These are phyloP conservation scores for Sambucus nigra DNA, from an alignment of 129 eudicot species.

Conservation along the genomic window DNA sequence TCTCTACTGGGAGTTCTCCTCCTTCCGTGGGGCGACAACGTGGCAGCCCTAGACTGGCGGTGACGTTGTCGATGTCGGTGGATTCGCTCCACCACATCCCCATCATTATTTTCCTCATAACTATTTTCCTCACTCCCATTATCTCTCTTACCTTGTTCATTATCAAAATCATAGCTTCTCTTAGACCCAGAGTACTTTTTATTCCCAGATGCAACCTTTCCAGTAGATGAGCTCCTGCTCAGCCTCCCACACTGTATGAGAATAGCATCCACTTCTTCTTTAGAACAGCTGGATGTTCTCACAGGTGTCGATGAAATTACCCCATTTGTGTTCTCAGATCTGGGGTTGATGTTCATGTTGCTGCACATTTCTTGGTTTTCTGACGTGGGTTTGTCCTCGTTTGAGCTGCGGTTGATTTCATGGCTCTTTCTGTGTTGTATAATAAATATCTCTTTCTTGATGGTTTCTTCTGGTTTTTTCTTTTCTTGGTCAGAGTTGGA, in stretches of 20 bases:
- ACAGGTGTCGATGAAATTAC: conserved; percentile 22
- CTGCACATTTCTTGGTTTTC: conserved; percentile 12
- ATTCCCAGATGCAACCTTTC: conserved; percentile 38
- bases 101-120: conserved; percentile 32
- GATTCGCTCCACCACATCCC: conserved; percentile 34
- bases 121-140: conserved; percentile 1
- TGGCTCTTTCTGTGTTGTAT: conserved; percentile 67
- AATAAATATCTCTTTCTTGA: conserved; percentile 63
- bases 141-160: conserved; percentile 18
- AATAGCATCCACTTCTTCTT: conserved; percentile 83
- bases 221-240: conserved; percentile 71
- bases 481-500: conserved; percentile 13
- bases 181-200: conserved; percentile 65
- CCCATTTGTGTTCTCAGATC: conserved; percentile 14
- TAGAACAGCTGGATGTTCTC: conserved; percentile 87
- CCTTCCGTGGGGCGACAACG: conserved; percentile 51
- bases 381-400: conserved; percentile 20
- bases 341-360: neutral
- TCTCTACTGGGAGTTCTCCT: conserved; percentile 80
- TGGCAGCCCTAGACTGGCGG: conserved; percentile 41
- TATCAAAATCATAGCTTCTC: conserved; percentile 67
- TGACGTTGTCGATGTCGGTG: conserved; percentile 40
- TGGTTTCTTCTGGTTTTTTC: conserved; percentile 16
- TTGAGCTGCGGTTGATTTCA: conserved; percentile 34
- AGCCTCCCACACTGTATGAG: conserved; percentile 72